Evolutionary conservation across 208 protist genomes (phyloP).

Genomic region (Trypanosomatidae sp.): DNA sequence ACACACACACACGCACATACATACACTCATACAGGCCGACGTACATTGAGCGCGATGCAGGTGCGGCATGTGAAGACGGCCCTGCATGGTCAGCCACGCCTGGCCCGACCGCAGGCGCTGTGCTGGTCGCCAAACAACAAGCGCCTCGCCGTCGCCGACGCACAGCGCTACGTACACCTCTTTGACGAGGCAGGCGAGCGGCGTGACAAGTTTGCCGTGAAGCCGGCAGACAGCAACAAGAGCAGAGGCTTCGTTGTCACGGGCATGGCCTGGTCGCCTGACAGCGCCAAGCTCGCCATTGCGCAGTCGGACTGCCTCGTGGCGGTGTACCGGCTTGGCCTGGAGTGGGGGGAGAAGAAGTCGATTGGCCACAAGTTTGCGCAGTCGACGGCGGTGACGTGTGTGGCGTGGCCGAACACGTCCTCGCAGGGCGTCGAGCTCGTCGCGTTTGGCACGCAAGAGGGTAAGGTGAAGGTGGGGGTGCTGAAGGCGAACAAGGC

Average conservation of each 20-base stretch:
- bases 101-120: constrained; percentile 85
- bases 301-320: constrained; percentile 95
- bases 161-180: constrained; percentile 81
- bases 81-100: constrained; percentile 39
- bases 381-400: constrained; percentile 81
- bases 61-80: constrained; percentile 89
- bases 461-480: constrained; percentile 92
- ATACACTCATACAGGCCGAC: not conserved
- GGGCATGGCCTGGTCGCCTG: constrained; percentile 93
- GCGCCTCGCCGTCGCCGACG: constrained; percentile 85
- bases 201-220: constrained; percentile 92
- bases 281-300: constrained; percentile 91
- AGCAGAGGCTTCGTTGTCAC: constrained; percentile 78
- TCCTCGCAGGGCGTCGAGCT: constrained; percentile 86
- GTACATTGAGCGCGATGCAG: constrained; percentile 66
- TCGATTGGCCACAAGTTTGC: constrained; percentile 96
- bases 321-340: constrained; percentile 94
- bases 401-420: constrained; percentile 86
- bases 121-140: constrained; percentile 93
- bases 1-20: not conserved
- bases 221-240: constrained; percentile 81
- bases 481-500: constrained; percentile 91
- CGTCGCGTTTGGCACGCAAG: constrained; percentile 88
- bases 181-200: constrained; percentile 93
- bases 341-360: constrained; percentile 96